Conservation (phyloP, 441 rosid species). For the Croton laevigatus region DNA sequence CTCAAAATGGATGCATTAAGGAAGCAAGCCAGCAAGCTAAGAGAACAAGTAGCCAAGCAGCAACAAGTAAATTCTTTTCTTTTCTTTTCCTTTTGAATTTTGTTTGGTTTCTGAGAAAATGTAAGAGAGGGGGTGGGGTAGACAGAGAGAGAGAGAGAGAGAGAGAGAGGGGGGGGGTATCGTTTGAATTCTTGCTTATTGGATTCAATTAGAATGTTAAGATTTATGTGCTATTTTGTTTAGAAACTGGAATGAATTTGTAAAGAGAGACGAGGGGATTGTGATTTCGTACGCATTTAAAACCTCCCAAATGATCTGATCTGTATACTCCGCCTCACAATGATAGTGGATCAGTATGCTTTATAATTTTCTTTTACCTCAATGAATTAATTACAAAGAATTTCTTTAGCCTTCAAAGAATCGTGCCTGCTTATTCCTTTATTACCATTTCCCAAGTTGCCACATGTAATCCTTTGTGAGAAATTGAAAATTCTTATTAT, state of each 20-base stretch:
- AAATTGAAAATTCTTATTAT: no score
- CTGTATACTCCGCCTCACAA: neutral
- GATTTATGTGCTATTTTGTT: neutral
- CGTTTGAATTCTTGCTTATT: neutral
- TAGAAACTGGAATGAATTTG: no score
- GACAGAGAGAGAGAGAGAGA: no score
- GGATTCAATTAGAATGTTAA: neutral
- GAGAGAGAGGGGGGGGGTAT: neutral
- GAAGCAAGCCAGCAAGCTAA: conserved; percentile 6
- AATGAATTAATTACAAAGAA: neutral
- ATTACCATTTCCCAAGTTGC: no score
- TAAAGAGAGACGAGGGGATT: neutral
- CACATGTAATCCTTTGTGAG: no score
- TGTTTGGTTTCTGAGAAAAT: neutral
- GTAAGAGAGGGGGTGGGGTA: neutral
- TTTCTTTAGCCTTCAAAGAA: no score
- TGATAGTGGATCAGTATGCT: neutral
- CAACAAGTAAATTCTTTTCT: neutral
- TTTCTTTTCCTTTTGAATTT: neutral
- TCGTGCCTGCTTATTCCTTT: no score
- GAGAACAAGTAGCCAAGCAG: conserved; percentile 6
- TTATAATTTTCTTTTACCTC: neutral
- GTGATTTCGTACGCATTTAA: neutral
- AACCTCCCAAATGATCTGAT: neutral
- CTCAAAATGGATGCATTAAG: neutral